phyloP scores from a whole-genome alignment of 805 yeast species.

The Naumovozyma dairenensis region DNA sequence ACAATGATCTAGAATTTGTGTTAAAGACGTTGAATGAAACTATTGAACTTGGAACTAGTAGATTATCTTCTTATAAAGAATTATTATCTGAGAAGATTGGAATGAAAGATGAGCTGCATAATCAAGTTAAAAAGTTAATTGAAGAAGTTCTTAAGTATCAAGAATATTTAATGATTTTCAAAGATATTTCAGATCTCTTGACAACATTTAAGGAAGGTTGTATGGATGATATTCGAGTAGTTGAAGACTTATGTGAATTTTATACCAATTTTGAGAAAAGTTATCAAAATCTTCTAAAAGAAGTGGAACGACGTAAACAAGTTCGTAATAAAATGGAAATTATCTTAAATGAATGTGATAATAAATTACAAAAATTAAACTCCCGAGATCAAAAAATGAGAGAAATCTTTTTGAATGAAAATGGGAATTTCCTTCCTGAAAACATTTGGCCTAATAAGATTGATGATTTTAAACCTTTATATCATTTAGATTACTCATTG shows the following conservation, averaged over 20 bases:
- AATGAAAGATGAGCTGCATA: constrained; percentile 12
- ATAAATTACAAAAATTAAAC: constrained; percentile 31
- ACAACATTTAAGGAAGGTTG: constrained; percentile 27
- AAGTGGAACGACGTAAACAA: constrained; percentile 40
- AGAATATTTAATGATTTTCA: constrained; percentile 23
- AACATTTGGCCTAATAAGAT: constrained; percentile 41
- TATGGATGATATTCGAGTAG: constrained; percentile 17
- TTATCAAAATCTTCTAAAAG: constrained; percentile 43
- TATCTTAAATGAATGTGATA: constrained; percentile 35
- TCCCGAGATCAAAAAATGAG: constrained; percentile 37
- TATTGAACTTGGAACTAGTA: constrained; percentile 21
- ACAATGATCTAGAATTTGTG: constrained; percentile 48
- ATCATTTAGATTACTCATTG: constrained; percentile 15
- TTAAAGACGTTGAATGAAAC: constrained; percentile 37
- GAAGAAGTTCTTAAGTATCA: constrained; percentile 21
- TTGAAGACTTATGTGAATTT: constrained; percentile 36
- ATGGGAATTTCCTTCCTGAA: constrained; percentile 50
- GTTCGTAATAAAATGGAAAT: constrained; percentile 33
- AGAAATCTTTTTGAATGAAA: constrained; percentile 33
- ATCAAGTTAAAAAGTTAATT: constrained; percentile 12
- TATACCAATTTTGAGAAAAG: constrained; percentile 42
- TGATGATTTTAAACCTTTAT: constrained; percentile 25
- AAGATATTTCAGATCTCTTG: constrained; percentile 25
- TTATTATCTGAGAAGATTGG: constrained; percentile 25
- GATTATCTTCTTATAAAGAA: constrained; percentile 18